phyloP scores from a whole-genome alignment of 2,329 filamentous ascomycete genomes.

The Trichoderma endophyticum region DNA sequence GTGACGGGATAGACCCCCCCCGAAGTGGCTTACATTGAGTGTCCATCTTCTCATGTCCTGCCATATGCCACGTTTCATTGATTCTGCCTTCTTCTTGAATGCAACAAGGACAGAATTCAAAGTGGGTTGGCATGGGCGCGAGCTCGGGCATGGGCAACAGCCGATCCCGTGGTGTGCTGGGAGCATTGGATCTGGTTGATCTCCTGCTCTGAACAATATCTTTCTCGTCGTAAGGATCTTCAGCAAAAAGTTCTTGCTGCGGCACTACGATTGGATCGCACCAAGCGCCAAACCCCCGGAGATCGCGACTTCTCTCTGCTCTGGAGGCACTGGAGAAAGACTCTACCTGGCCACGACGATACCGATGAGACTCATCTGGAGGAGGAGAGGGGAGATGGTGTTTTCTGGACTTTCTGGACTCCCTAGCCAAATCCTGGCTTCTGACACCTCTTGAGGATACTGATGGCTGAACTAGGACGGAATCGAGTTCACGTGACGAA shows the following conservation, averaged over 20 bases:
- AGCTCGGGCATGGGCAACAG: conserved; percentile 15
- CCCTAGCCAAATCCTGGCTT: neutral
- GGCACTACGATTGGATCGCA: conserved; percentile 5
- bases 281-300: conserved; percentile 18
- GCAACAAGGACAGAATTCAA: conserved; percentile 17
- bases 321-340: neutral
- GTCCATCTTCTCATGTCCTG: conserved; percentile 17
- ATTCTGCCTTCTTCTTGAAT: conserved; percentile 16
- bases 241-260: neutral
- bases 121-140: conserved; percentile 16
- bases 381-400: conserved; percentile 9
- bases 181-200: neutral
- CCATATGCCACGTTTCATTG: conserved; percentile 19
- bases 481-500: conserved; percentile 16
- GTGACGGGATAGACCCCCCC: neutral
- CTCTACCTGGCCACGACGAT: neutral
- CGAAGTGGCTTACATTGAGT: conserved; percentile 12
- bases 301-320: neutral
- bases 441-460: neutral
- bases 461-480: neutral
- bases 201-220: neutral
- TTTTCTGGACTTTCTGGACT: neutral
- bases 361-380: conserved; percentile 1
- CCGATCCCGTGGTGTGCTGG: conserved; percentile 15
- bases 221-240: neutral